Percentiles rank a stretch among this genome's conserved stretches.
Evolutionary conservation across 345 rosid species (phyloP).

Genomic region (Durio zibethinus): DNA sequence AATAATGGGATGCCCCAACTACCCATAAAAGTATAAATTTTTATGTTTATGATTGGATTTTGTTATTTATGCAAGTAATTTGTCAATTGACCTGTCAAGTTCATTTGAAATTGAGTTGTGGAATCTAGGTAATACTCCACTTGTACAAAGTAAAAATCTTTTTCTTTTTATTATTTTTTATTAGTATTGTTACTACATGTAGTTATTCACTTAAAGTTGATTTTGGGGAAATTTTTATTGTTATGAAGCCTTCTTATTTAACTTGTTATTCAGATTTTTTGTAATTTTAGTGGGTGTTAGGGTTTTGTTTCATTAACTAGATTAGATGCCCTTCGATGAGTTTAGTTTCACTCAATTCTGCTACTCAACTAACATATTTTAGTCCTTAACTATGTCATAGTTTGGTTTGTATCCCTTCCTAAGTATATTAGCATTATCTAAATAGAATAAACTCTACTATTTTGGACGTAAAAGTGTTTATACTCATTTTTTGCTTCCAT

Average conservation of each 20-base stretch:
- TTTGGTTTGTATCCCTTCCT: background rate
- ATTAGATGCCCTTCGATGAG: too few relatives aligned
- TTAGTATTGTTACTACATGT: background rate
- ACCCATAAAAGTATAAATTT: background rate
- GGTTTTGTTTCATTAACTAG: too few relatives aligned
- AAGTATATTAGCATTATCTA: background rate
- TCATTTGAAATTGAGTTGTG: background rate
- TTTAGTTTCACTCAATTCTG: background rate
- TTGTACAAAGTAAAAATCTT: too few relatives aligned
- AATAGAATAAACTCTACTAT: background rate
- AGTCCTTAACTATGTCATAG: too few relatives aligned
- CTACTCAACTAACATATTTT: too few relatives aligned
- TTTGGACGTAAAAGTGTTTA: background rate
- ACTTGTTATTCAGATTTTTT: background rate
- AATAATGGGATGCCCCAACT: background rate
- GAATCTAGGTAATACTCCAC: background rate
- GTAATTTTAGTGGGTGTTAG: background rate
- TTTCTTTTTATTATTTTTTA: background rate
- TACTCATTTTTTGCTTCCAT: background rate
- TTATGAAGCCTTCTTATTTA: background rate
- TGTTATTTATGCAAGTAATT: background rate
- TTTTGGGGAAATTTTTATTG: background rate
- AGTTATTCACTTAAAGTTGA: background rate
- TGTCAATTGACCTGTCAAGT: background rate
- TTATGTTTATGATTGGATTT: background rate